Evolutionary conservation across 2,329 filamentous ascomycete genomes (phyloP).

Genomic region (Macroventuria anomochaeta): DNA sequence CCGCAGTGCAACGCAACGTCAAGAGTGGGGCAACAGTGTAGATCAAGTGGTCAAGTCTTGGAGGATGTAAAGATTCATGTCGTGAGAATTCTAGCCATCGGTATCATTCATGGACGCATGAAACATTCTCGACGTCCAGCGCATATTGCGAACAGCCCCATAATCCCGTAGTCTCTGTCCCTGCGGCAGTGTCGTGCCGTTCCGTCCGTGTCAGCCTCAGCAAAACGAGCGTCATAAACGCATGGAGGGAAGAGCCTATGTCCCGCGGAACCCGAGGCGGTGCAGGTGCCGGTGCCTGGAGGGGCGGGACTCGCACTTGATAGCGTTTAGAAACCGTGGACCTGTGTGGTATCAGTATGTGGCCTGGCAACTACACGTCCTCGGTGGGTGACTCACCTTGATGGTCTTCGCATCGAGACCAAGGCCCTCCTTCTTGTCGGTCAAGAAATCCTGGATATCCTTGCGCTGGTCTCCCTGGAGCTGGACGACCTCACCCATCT

Average conservation of each 20-base stretch:
- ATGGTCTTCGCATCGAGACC: constrained; percentile 96
- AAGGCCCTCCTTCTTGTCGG: constrained; percentile 92
- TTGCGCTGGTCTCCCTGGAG: constrained; percentile 99
- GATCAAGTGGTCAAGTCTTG: constrained; percentile 2
- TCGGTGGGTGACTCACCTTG: constrained; percentile 66
- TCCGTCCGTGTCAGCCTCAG: constrained; percentile 14
- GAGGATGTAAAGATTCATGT: constrained; percentile 14
- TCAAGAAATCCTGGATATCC: constrained; percentile 96
- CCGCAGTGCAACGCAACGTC: constrained; percentile 16
- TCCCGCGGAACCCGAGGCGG: constrained; percentile 3
- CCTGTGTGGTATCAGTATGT: constrained; percentile 23
- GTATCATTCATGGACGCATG: constrained; percentile 17
- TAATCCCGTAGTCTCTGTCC: constrained; percentile 7
- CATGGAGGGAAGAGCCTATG: constrained; percentile 7
- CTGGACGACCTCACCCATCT: constrained; percentile 99
- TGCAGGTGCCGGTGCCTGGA: constrained; percentile 17
- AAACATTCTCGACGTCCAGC: constrained; percentile 12
- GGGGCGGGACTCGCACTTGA: constrained; percentile 23
- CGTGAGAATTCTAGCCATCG: constrained; percentile 16
- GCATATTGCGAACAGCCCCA: constrained; percentile 11
- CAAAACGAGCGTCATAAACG: constrained; percentile 3
- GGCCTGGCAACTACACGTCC: not conserved
- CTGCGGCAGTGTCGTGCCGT: constrained; percentile 14
- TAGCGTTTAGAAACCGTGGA: constrained; percentile 46
- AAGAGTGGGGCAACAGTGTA: constrained; percentile 10